Evolutionary conservation across 768 basidiomycete genomes (phyloP).

Genomic region (Cystofilobasidium capitatum): DNA sequence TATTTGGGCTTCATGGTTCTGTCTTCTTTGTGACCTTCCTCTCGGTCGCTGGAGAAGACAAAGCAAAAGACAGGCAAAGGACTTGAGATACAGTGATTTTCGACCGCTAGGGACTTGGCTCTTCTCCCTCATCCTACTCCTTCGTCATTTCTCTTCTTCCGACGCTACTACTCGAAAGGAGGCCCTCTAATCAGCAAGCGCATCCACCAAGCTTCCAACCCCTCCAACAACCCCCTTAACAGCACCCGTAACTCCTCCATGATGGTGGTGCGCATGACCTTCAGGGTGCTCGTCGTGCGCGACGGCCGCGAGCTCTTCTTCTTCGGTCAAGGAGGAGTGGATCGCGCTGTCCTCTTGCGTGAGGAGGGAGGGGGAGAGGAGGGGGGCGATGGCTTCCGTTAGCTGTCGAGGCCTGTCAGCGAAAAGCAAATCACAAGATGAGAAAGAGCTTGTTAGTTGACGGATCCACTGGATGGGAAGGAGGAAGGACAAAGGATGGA

Average conservation of each 20-base stretch:
- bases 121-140: no score
- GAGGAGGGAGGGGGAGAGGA: constrained; percentile 8
- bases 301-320: constrained; percentile 10
- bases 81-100: no score
- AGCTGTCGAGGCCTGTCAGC: constrained; percentile 22
- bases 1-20: no score
- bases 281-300: not conserved
- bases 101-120: no score
- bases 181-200: constrained; percentile 14
- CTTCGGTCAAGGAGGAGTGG: not conserved
- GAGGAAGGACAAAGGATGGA: not conserved
- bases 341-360: constrained; percentile 7
- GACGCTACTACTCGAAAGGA: no score
- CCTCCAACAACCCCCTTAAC: constrained; percentile 21
- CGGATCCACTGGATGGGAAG: not conserved
- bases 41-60: no score
- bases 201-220: constrained; percentile 16
- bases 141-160: no score
- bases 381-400: constrained; percentile 25
- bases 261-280: not conserved
- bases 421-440: not conserved
- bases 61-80: no score
- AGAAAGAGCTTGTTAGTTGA: not conserved
- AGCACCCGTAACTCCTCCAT: not conserved
- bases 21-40: no score